Evolutionary conservation across 2,329 filamentous ascomycete species (phyloP).

Genomic region (Chrysosporium queenslandicum): DNA sequence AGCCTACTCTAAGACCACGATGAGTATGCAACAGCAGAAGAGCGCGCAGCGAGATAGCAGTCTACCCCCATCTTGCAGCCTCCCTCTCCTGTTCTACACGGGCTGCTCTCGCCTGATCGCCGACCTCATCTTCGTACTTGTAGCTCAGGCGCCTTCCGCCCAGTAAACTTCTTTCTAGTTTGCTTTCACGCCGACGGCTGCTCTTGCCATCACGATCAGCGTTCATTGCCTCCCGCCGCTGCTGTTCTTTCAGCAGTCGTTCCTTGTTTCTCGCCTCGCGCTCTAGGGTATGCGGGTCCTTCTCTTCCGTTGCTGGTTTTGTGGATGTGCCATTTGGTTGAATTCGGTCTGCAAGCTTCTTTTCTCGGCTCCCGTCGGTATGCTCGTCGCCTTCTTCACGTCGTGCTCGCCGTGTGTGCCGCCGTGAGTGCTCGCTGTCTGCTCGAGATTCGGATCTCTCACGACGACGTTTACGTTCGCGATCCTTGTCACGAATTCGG

Average conservation of each 20-base stretch:
- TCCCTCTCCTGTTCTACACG: constrained; percentile 35
- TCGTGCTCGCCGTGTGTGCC: constrained; percentile 30
- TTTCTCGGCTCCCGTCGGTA: constrained; percentile 7
- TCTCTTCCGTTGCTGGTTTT: constrained; percentile 24
- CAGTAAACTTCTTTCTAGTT: constrained; percentile 24
- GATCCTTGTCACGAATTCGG: constrained; percentile 30
- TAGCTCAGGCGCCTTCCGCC: constrained; percentile 37
- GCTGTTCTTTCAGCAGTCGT: constrained; percentile 54
- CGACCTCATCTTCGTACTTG: constrained; percentile 42
- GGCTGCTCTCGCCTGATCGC: constrained; percentile 26
- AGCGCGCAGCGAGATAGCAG: not conserved
- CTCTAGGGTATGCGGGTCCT: constrained; percentile 66
- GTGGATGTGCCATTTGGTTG: constrained; percentile 2
- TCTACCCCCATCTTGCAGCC: constrained; percentile 26
- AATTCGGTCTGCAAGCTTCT: not conserved
- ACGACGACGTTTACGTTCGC: constrained; percentile 32
- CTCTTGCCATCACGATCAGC: constrained; percentile 25
- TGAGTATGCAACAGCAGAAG: too few species aligned
- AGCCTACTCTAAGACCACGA: too few species aligned
- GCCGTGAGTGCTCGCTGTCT: constrained; percentile 27
- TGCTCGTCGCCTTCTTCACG: constrained; percentile 23
- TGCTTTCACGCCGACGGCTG: constrained; percentile 28
- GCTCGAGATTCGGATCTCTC: constrained; percentile 31
- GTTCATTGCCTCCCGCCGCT: constrained; percentile 48
- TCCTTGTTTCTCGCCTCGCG: constrained; percentile 58